phyloP scores from a whole-genome alignment of 2,329 filamentous ascomycete species.

The Cordyceps cicadae region DNA sequence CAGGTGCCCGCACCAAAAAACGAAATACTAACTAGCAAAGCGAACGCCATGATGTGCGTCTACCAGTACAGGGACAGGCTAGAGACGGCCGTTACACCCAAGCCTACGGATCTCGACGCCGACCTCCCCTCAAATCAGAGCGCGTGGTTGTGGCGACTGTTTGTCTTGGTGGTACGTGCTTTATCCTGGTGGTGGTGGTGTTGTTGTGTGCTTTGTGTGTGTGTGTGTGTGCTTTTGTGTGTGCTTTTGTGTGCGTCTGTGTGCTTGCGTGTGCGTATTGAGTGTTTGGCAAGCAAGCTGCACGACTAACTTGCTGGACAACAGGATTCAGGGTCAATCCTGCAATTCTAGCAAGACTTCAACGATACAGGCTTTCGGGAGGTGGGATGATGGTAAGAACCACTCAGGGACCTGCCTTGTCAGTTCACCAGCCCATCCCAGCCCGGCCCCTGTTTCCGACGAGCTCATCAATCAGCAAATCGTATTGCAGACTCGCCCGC shows the following conservation, averaged over 20 bases:
- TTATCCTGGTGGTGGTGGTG: not conserved
- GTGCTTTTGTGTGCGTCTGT: too few species aligned
- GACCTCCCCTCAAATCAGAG: not conserved
- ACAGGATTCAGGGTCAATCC: not conserved
- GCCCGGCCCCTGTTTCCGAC: not conserved
- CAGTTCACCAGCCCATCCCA: not conserved
- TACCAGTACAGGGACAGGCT: not conserved
- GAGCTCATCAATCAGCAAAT: not conserved
- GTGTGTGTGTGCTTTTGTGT: too few species aligned
- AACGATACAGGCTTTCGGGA: not conserved
- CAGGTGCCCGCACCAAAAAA: not conserved
- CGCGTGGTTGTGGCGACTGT: not conserved
- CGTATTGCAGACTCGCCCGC: not conserved
- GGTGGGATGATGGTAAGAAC: not conserved
- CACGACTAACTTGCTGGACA: not conserved
- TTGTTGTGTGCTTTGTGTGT: too few species aligned
- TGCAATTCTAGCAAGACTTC: not conserved
- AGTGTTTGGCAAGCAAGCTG: conserved; percentile 10
- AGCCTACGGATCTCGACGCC: not conserved
- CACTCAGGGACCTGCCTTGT: not conserved
- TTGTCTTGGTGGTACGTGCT: conserved; percentile 4
- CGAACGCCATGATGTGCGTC: not conserved
- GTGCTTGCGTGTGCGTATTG: not conserved
- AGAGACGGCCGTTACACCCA: not conserved
- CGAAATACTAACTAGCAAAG: not conserved